These are phyloP conservation scores for Leccinellum albellum DNA, from an alignment of 768 basidiomycete genomes.

Conservation along the genomic window DNA sequence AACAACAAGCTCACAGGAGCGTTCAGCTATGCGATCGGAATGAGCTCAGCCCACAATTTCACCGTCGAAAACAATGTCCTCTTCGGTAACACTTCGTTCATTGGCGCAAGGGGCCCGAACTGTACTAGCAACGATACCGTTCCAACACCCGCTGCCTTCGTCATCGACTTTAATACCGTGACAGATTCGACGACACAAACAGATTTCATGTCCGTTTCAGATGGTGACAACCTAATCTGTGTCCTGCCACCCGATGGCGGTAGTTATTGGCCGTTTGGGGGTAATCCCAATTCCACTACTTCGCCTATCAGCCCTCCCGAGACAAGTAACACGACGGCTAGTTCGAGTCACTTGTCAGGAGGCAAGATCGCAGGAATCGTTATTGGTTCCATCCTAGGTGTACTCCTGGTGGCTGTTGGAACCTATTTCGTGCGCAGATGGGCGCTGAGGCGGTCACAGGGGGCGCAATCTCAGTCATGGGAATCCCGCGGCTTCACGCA, in stretches of 20 bases:
- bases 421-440: conserved; percentile 50
- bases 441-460: conserved; percentile 36
- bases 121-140: conserved; percentile 49
- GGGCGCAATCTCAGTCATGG: conserved; percentile 10
- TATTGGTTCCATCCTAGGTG: conserved; percentile 47
- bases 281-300: conserved; percentile 37
- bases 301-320: conserved; percentile 18
- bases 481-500: conserved; percentile 17
- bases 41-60: conserved; percentile 62
- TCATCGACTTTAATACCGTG: conserved; percentile 47
- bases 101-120: conserved; percentile 64
- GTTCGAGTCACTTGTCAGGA: conserved; percentile 27
- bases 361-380: conserved; percentile 40
- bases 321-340: conserved; percentile 6
- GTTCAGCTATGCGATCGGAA: conserved; percentile 71
- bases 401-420: conserved; percentile 38
- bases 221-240: conserved; percentile 61
- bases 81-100: conserved; percentile 69
- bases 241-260: conserved; percentile 65
- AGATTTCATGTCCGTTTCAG: conserved; percentile 47
- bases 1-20: conserved; percentile 62
- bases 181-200: conserved; percentile 42
- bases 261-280: conserved; percentile 69
- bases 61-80: conserved; percentile 60
- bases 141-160: conserved; percentile 56